Evolutionary conservation across 352 stramenopile species (phyloP), one percentile per base, ranked within the genome.

Genomic region (Paralagenidium karlingii): DNA sequence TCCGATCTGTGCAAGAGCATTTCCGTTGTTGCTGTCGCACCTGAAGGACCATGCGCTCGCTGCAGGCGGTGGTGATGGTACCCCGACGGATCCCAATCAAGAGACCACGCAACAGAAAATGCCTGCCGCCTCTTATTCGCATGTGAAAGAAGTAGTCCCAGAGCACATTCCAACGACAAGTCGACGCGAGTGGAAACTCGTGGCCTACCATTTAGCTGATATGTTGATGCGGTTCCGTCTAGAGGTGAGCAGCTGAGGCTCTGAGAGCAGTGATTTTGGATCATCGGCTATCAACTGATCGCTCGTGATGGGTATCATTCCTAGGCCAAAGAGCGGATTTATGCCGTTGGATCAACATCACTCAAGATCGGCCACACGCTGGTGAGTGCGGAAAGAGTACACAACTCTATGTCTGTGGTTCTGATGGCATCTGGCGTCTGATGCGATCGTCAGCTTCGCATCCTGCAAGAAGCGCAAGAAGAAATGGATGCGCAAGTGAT

Each of bases 311-410:
- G 43, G 31, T 49, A 5, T n/a, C n/a, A n/a, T n/a, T n/a, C n/a
- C n/a, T n/a, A n/a, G n/a, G n/a, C n/a, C 8, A 77, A 76, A 19
- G 68, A 85, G 6, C 62, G 62, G 13, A 82, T 89, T 26, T 85
- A 75, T 34, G 58, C 70, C 2, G 34, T 85, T n/a, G 75, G 75
- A 15, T 56, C 53, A 0, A 85, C 70, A 8, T 85, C 70, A 8
- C 51, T 85, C 25, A 89, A 89, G 43, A 78, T 89, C 18, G 75
- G 75, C 8, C 68, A 89, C 40, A 89, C 75, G 6, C 38, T 89
- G 40, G 63, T 77, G 40, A 31, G 56, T 43, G 20, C 11, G 27
- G 19, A 24, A 13, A 16, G 27, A 6, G 13, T 21, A 7, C 15
- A 22, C 38, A 22, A 3, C 10, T 39, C 15, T 13, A 33, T n/a